These are phyloP conservation scores for Glycine tomentella DNA, from an alignment of 306 rosid species.

Conservation along the genomic window DNA sequence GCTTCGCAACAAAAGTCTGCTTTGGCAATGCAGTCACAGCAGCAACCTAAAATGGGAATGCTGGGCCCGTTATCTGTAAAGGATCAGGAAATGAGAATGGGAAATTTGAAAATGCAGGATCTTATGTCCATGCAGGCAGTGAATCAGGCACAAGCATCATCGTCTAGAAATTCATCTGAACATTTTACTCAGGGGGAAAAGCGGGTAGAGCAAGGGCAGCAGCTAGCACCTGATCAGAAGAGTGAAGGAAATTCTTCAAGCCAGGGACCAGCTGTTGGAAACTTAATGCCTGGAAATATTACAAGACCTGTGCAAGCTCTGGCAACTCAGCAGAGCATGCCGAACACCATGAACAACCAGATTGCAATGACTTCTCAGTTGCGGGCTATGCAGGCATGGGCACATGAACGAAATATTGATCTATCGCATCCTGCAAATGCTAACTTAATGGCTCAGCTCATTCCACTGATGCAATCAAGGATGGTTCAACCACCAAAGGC, in stretches of 20 bases:
- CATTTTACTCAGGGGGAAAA: conserved; percentile 76
- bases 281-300: conserved; percentile 70
- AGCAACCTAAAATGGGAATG: conserved; percentile 81
- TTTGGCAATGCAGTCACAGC: conserved; percentile 78
- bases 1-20: conserved; percentile 84
- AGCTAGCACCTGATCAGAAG: conserved; percentile 70
- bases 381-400: conserved; percentile 91
- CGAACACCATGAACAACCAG: conserved; percentile 73
- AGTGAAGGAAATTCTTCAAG: conserved; percentile 66
- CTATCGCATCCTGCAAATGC: conserved; percentile 82
- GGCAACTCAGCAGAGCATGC: conserved; percentile 67
- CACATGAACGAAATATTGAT: conserved; percentile 78
- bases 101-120: conserved; percentile 83
- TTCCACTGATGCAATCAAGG: conserved; percentile 79
- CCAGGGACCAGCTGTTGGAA: conserved; percentile 64
- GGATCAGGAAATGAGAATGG: conserved; percentile 85
- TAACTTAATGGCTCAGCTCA: conserved; percentile 72
- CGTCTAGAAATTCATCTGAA: conserved; percentile 70
- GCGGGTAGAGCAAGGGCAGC: conserved; percentile 78
- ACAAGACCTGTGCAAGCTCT: conserved; percentile 69
- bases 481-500: conserved; percentile 71
- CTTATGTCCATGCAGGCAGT: conserved; percentile 68
- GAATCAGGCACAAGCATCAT: conserved; percentile 70
- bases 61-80: conserved; percentile 68
- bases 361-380: conserved; percentile 68